phyloP scores from a whole-genome alignment of 2,329 filamentous ascomycete species.

The Dactylonectria macrodidyma region DNA sequence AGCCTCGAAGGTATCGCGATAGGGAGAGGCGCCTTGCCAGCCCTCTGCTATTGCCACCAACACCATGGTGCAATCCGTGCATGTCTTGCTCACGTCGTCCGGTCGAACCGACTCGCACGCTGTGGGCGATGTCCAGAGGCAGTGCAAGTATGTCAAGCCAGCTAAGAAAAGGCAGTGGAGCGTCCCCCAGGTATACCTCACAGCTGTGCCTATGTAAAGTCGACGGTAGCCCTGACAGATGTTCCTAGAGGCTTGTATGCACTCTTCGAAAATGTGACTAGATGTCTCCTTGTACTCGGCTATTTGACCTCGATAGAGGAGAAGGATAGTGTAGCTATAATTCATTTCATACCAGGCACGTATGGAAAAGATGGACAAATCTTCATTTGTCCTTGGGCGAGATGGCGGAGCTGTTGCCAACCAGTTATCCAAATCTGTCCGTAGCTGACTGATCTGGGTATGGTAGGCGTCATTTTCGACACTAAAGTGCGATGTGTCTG shows the following conservation, averaged over 20 bases:
- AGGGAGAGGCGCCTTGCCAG: slow-evolving; percentile 49
- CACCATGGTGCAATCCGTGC: slow-evolving; percentile 50
- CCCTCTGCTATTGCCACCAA: slow-evolving; percentile 51
- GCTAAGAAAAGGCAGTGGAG: slow-evolving; percentile 30
- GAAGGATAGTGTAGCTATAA: slow-evolving; percentile 38
- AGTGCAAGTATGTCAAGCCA: slow-evolving; percentile 43
- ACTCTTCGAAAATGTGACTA: slow-evolving; percentile 42
- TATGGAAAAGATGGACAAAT: slow-evolving; percentile 8
- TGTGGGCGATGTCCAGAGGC: slow-evolving; percentile 50
- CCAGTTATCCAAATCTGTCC: slow-evolving; percentile 14
- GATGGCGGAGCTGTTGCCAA: not conserved
- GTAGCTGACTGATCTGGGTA: slow-evolving; percentile 10
- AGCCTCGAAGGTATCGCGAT: slow-evolving; percentile 53
- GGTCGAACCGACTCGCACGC: not conserved
- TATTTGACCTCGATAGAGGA: slow-evolving; percentile 44
- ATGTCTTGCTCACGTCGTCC: slow-evolving; percentile 46
- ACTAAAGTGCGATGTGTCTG: not conserved
- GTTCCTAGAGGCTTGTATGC: slow-evolving; percentile 31
- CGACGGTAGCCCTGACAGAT: slow-evolving; percentile 41
- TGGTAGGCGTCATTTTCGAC: slow-evolving; percentile 1
- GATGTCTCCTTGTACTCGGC: slow-evolving; percentile 24
- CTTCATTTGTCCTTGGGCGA: not conserved
- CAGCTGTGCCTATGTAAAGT: slow-evolving; percentile 30
- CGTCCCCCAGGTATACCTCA: slow-evolving; percentile 28
- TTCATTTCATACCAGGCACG: slow-evolving; percentile 9